Evolutionary conservation across 164 flowering plant species (phyloP), one percentile per base, ranked within the genome.

Genomic region (Macadamia integrifolia): DNA sequence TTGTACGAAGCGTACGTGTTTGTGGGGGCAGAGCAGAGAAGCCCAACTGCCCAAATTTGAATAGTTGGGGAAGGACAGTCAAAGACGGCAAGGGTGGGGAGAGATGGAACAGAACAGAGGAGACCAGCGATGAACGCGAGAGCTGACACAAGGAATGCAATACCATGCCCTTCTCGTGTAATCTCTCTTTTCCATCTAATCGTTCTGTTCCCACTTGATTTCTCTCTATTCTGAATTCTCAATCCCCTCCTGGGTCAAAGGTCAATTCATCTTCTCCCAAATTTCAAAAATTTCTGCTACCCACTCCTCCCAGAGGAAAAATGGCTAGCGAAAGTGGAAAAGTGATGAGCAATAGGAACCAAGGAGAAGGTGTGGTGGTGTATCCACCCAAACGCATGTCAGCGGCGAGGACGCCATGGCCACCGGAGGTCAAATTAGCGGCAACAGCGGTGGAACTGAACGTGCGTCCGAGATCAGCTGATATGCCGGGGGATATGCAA

Each of bases 401-500:
- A 66, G 18, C 67, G 23, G 0, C 12, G 11, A 50, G 67, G 5
- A 52, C 30, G 0, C 43, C 66, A 30, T 53, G 66, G 9, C 59
- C 73, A 6, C 73, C 77, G 14, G 72, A 71, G 31, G 74, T 59
- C 65, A 71, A 59, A 61, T 58, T 78, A 23, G 84, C 76, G 0
- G 78, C 78, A 0, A n/a, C 74, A 0, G 80, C 84, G 5, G 62
- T 72, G 28, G 70, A 66, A 35, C 69, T 78, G 31, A 74, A 76
- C 50, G 62, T 76, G 2, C 78, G 79, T 69, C 53, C 71, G 78
- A 76, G 77, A 70, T 65, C 84, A 15, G 79, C 84, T 23, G 81
- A 81, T 30, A 81, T 81, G 84, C 67, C 78, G 28, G 66, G 71
- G 4, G 43, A 17, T 6, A 76, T 81, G 80, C 80, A 78, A 61